Conservation (phyloP, 345 rosid genomes). For the Draba incana region DNA sequence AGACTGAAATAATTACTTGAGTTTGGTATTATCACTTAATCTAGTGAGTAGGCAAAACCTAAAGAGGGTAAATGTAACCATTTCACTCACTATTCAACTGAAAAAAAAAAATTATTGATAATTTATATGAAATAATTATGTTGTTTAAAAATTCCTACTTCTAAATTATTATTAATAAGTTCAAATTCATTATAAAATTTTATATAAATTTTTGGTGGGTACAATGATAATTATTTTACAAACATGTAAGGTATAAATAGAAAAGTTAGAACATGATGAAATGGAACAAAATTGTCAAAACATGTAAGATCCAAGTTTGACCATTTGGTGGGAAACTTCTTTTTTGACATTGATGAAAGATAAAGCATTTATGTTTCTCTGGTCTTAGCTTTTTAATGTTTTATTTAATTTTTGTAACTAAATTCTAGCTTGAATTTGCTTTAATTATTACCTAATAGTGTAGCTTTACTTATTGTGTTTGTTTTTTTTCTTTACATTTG, state of each 20-base stretch:
- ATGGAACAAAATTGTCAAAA: constrained; percentile 35
- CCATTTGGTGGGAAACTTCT: constrained; percentile 41
- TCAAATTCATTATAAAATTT: neutral
- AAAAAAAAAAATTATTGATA: neutral
- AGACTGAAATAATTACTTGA: neutral
- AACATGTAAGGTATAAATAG: neutral
- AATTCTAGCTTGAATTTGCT: constrained; percentile 21
- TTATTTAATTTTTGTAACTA: constrained; percentile 7
- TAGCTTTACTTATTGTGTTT: constrained; percentile 43
- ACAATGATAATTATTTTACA: no score
- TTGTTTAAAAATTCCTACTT: no score
- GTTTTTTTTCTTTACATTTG: constrained; percentile 18
- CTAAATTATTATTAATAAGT: no score
- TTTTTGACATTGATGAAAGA: constrained; percentile 42
- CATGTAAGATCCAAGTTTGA: constrained; percentile 45
- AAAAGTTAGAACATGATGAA: constrained; percentile 34
- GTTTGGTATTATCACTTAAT: neutral
- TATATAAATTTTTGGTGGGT: neutral
- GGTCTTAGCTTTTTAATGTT: constrained; percentile 31
- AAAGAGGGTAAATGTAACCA: no score
- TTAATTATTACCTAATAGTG: constrained; percentile 38
- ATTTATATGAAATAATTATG: neutral
- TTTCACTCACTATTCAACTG: neutral
- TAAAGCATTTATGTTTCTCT: constrained; percentile 41
- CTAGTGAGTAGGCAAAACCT: neutral